These are phyloP conservation scores for Nannochloropsis oceanica DNA, from an alignment of 108 stramenopile species.

Conservation along the genomic window DNA sequence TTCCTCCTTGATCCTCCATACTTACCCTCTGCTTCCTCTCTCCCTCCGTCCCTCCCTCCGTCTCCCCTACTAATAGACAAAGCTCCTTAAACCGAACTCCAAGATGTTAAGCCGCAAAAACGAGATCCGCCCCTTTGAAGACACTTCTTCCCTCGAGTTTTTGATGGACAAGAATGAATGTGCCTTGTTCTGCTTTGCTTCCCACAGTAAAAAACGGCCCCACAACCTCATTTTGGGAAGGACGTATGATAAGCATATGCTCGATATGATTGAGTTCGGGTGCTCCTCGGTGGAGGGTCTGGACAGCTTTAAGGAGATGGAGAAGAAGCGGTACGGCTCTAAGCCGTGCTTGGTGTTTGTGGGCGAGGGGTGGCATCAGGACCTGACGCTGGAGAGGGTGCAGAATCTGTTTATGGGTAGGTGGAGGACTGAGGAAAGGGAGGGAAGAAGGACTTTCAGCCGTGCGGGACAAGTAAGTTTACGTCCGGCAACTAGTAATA, in stretches of 20 bases:
- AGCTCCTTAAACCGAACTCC: constrained; percentile 17
- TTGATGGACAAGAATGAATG: constrained; percentile 75
- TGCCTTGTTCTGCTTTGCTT: constrained; percentile 70
- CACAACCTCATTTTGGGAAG: constrained; percentile 90
- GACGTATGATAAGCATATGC: constrained; percentile 81
- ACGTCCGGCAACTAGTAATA: no score
- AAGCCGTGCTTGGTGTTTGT: constrained; percentile 62
- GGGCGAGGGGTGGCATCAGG: constrained; percentile 76
- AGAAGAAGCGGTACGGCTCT: constrained; percentile 27
- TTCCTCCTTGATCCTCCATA: background rate
- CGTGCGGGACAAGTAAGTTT: no score
- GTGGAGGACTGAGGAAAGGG: background rate
- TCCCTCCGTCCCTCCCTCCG: background rate
- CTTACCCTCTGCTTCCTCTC: background rate
- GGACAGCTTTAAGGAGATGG: background rate
- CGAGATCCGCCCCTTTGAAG: constrained; percentile 42
- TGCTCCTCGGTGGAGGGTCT: constrained; percentile 47
- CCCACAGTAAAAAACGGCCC: constrained; percentile 96
- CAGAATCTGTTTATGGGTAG: constrained; percentile 56
- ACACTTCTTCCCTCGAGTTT: constrained; percentile 42
- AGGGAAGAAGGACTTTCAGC: no score
- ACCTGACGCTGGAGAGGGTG: constrained; percentile 44
- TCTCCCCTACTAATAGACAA: background rate
- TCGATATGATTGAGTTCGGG: constrained; percentile 93
- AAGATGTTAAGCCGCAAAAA: constrained; percentile 34